A percentile compares a stretch with the other conserved stretches of the same genome.
Evolutionary conservation across 805 yeast species (phyloP).

Genomic region (Ogataea ganodermae): DNA sequence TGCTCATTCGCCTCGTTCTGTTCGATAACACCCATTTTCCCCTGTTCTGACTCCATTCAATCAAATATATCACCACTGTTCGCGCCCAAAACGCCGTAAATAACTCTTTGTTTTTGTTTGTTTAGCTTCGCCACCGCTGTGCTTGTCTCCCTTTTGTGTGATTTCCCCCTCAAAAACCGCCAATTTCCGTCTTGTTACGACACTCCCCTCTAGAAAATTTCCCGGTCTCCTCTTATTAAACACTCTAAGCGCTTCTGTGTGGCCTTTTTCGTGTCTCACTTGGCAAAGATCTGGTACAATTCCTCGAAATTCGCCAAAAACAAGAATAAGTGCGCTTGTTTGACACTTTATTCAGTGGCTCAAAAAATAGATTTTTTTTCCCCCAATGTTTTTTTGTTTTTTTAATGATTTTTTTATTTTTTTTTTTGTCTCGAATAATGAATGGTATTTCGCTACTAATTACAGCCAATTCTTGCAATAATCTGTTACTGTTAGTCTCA

Average conservation of each 20-base stretch:
- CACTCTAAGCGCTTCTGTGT: neutral
- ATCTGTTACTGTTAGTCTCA: neutral
- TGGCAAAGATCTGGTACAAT: neutral
- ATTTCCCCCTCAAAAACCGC: neutral
- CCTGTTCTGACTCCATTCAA: neutral
- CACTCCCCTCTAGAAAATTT: neutral
- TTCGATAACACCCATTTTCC: neutral
- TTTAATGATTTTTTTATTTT: neutral
- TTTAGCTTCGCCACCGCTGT: conserved; percentile 1
- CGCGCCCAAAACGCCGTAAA: neutral
- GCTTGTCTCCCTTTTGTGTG: neutral
- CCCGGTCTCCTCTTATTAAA: neutral
- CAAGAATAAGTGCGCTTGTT: neutral
- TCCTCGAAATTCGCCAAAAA: neutral
- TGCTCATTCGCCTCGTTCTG: neutral
- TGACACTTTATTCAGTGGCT: neutral
- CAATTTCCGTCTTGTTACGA: too few species aligned
- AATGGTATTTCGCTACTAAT: neutral
- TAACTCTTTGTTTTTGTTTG: neutral
- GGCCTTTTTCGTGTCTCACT: neutral
- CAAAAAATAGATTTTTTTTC: neutral
- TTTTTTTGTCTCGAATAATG: too few species aligned
- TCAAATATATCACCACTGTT: neutral
- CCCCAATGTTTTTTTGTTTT: conserved; percentile 1
- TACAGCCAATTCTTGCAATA: neutral